Percentiles rank a stretch among this genome's conserved stretches.
Conservation (phyloP, 805 yeast species). For the Zygosaccharomyces kombuchaensis region DNA sequence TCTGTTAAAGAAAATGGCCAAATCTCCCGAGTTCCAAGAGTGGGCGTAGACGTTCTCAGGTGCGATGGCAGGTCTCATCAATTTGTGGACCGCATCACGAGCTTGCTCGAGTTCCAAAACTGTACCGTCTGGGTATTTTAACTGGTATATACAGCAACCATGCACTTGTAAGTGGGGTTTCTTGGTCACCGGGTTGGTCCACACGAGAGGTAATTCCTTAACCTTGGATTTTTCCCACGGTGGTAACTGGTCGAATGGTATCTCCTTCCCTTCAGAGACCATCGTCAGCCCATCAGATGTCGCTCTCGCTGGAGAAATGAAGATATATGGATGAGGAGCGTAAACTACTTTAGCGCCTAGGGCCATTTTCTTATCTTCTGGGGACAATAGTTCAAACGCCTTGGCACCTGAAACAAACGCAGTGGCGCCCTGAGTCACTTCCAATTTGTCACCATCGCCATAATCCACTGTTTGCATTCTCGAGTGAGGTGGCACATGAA, state of each 20-base stretch:
- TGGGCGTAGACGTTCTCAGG: slow-evolving; percentile 75
- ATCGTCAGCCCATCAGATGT: slow-evolving; percentile 84
- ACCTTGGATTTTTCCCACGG: slow-evolving; percentile 77
- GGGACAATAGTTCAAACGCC: slow-evolving; percentile 63
- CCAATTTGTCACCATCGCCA: slow-evolving; percentile 61
- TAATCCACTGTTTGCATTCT: slow-evolving; percentile 62
- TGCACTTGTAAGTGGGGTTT: slow-evolving; percentile 82
- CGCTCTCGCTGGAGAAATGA: slow-evolving; percentile 73
- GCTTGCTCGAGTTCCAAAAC: slow-evolving; percentile 65
- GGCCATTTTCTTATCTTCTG: slow-evolving; percentile 70
- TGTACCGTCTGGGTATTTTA: slow-evolving; percentile 53
- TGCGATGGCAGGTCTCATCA: slow-evolving; percentile 83
- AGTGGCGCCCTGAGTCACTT: slow-evolving; percentile 79
- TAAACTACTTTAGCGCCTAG: slow-evolving; percentile 75
- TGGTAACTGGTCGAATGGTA: slow-evolving; percentile 63
- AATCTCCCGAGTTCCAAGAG: slow-evolving; percentile 77
- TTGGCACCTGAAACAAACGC: slow-evolving; percentile 82
- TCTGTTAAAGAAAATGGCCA: slow-evolving; percentile 80
- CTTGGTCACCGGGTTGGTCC: slow-evolving; percentile 88
- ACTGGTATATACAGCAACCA: slow-evolving; percentile 76
- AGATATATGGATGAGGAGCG: slow-evolving; percentile 91
- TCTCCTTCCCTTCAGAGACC: slow-evolving; percentile 74
- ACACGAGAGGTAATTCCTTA: slow-evolving; percentile 76
- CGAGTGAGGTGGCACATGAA: slow-evolving; percentile 68
- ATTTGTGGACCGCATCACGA: slow-evolving; percentile 60